Conservation (phyloP, 495 filamentous ascomycete genomes). For the Lepidopterella palustris region DNA sequence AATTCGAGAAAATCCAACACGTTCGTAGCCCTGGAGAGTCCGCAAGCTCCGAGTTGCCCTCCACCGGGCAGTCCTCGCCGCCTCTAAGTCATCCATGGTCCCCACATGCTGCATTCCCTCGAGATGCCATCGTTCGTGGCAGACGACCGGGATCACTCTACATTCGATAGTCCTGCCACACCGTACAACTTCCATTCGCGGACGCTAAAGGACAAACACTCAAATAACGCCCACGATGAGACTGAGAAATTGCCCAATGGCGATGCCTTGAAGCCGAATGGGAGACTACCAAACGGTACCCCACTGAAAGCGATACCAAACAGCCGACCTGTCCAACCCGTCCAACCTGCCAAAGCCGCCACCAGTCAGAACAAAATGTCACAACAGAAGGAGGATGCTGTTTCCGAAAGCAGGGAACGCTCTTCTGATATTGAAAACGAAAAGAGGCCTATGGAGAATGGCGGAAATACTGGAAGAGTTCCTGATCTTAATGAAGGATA, state of each 20-base stretch:
- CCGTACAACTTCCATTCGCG: slow-evolving; percentile 10
- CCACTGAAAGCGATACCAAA: slow-evolving; percentile 22
- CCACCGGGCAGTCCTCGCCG: slow-evolving; percentile 7
- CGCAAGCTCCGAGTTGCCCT: slow-evolving; percentile 1
- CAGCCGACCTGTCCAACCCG: slow-evolving; percentile 9
- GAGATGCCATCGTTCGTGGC: slow-evolving; percentile 30
- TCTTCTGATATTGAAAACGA: slow-evolving; percentile 10
- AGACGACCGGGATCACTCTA: slow-evolving; percentile 20
- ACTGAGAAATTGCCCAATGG: slow-evolving; percentile 24
- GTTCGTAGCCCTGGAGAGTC: not conserved
- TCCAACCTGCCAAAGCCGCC: slow-evolving; percentile 8
- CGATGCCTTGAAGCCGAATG: slow-evolving; percentile 19
- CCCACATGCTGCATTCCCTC: slow-evolving; percentile 13
- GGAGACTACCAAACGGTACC: slow-evolving; percentile 17
- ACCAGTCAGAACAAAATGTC: no score
- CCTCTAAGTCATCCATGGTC: slow-evolving; percentile 7
- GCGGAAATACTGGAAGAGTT: slow-evolving; percentile 11
- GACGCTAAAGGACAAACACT: slow-evolving; percentile 13
- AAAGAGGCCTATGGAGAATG: slow-evolving; percentile 9
- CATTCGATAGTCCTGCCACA: slow-evolving; percentile 11
- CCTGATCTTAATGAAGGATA: slow-evolving; percentile 20
- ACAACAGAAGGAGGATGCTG: slow-evolving; percentile 7
- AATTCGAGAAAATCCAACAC: not conserved
- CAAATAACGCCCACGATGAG: slow-evolving; percentile 8
- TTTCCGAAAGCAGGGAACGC: slow-evolving; percentile 2